phyloP scores from a whole-genome alignment of 192 early-diverging fungal genomes.

The Coemansia reversa region DNA sequence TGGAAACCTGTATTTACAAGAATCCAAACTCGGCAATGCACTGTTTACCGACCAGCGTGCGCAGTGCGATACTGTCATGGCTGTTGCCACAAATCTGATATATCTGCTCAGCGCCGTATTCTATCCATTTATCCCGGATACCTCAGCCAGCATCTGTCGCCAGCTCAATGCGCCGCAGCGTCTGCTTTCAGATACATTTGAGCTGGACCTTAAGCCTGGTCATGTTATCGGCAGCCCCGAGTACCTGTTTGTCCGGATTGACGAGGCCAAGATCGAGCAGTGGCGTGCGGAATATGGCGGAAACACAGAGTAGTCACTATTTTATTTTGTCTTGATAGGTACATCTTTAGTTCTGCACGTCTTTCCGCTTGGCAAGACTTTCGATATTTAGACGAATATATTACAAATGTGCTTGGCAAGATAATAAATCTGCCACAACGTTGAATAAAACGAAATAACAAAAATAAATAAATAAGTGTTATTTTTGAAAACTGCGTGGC shows the following conservation, averaged over 20 bases:
- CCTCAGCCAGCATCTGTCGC: slow-evolving; percentile 70
- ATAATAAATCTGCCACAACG: too few species aligned
- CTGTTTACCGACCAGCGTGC: slow-evolving; percentile 75
- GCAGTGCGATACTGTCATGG: slow-evolving; percentile 86
- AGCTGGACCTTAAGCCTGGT: slow-evolving; percentile 72
- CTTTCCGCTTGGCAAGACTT: not conserved
- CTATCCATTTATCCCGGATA: slow-evolving; percentile 91
- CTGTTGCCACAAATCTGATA: slow-evolving; percentile 78
- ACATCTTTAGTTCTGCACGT: not conserved
- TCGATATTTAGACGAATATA: not conserved
- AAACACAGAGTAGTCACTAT: slow-evolving; percentile 1
- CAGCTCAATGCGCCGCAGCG: slow-evolving; percentile 85
- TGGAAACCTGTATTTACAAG: slow-evolving; percentile 95
- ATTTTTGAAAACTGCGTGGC: too few species aligned
- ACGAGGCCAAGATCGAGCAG: slow-evolving; percentile 77
- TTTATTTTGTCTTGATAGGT: not conserved
- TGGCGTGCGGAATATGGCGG: slow-evolving; percentile 83
- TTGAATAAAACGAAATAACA: too few species aligned
- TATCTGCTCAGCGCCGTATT: slow-evolving; percentile 87
- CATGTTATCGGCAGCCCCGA: slow-evolving; percentile 84
- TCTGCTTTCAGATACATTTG: slow-evolving; percentile 73
- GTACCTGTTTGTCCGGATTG: slow-evolving; percentile 90
- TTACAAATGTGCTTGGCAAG: not conserved
- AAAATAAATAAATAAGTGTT: too few species aligned
- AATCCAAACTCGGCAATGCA: slow-evolving; percentile 86